A percentile compares a stretch with the other conserved stretches of the same genome.
These are phyloP conservation scores for Trapa bicornis DNA, from an alignment of 345 rosid species.

Conservation along the genomic window DNA sequence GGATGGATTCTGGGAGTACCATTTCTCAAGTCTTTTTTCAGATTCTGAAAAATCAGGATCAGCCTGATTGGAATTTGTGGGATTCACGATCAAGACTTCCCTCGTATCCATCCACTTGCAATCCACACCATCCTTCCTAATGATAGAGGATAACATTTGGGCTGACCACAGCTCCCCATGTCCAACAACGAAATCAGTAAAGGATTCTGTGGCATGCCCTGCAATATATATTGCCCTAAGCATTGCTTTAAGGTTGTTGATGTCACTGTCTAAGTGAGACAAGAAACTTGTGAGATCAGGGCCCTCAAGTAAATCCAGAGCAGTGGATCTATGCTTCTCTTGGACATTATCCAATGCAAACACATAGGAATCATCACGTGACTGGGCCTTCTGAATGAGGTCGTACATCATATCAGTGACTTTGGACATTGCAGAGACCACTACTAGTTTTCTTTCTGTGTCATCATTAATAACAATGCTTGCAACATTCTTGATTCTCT, in stretches of 20 bases:
- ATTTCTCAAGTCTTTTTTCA: slow-evolving; percentile 60
- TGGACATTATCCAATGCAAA: slow-evolving; percentile 64
- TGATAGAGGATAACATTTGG: slow-evolving; percentile 64
- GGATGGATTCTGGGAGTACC: slow-evolving; percentile 59
- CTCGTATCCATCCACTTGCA: slow-evolving; percentile 98
- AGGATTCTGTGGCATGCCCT: slow-evolving; percentile 92
- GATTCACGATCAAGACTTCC: slow-evolving; percentile 84
- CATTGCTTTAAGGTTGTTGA: slow-evolving; percentile 87
- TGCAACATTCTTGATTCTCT: slow-evolving; percentile 76
- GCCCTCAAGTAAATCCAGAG: slow-evolving; percentile 77
- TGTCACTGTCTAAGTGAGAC: slow-evolving; percentile 62
- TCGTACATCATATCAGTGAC: slow-evolving; percentile 99
- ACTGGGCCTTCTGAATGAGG: slow-evolving; percentile 71
- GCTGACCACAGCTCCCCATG: slow-evolving; percentile 99
- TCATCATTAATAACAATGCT: slow-evolving; percentile 54
- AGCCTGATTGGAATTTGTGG: slow-evolving; percentile 78
- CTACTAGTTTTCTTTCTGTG: slow-evolving; percentile 64
- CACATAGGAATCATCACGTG: slow-evolving; percentile 67
- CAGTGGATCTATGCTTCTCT: slow-evolving; percentile 69
- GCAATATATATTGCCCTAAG: slow-evolving; percentile 96
- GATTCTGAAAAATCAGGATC: slow-evolving; percentile 87
- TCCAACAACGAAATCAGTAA: slow-evolving; percentile 91
- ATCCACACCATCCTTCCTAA: slow-evolving; percentile 73
- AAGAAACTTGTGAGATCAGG: slow-evolving; percentile 61
- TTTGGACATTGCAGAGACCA: slow-evolving; percentile 96